Percentiles rank a stretch among this genome's conserved stretches.
Evolutionary conservation across 371 early-diverging fungal genomes (phyloP).

Genomic region (Rhizopus sp.): DNA sequence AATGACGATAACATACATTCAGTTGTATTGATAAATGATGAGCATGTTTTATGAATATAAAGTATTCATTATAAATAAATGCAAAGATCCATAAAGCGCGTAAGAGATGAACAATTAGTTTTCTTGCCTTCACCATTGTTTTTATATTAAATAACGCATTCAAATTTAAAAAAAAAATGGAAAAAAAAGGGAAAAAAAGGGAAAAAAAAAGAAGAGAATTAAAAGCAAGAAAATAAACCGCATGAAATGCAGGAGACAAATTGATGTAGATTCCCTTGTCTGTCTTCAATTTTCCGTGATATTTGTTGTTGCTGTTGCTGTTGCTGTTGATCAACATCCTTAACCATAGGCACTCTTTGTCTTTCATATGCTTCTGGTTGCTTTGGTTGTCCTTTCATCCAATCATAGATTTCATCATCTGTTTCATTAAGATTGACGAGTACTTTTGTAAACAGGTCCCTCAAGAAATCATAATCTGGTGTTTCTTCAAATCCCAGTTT

Average conservation of each 20-base stretch:
- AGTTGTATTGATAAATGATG: neutral
- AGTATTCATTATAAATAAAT: conserved; percentile 15
- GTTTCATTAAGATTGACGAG: conserved; percentile 66
- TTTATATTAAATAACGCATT: neutral
- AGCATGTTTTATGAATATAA: conserved; percentile 11
- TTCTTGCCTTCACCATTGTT: conserved; percentile 5
- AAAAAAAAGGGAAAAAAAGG: neutral
- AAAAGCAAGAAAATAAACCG: neutral
- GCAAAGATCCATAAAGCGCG: conserved; percentile 12
- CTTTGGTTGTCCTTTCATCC: conserved; percentile 65
- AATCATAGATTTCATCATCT: conserved; percentile 90
- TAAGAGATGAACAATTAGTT: conserved; percentile 8
- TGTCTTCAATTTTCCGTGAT: neutral
- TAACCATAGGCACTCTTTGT: neutral
- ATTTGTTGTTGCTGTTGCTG: no score
- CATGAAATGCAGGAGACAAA: neutral
- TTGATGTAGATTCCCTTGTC: neutral
- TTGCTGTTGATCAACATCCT: neutral
- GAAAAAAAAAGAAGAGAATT: neutral
- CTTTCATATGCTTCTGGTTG: neutral
- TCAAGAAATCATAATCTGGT: conserved; percentile 90
- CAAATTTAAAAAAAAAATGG: neutral
- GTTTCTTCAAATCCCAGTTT: conserved; percentile 91
- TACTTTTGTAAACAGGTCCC: conserved; percentile 80
- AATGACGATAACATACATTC: neutral